These are phyloP conservation scores for Cadophora sp. DNA, from an alignment of 2,329 filamentous ascomycete genomes.

Conservation along the genomic window DNA sequence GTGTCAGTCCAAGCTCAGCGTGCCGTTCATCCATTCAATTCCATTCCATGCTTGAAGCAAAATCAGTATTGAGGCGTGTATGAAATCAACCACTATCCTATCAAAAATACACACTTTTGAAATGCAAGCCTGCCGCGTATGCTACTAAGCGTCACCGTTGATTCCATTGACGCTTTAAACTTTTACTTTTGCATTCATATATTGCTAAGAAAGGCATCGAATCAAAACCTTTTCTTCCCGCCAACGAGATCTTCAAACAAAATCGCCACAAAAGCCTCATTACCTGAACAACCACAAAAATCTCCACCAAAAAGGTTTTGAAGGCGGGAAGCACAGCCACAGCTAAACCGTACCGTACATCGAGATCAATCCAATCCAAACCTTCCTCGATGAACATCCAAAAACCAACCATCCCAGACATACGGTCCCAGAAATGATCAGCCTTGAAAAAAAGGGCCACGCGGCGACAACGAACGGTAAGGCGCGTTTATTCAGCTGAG, in stretches of 20 bases:
- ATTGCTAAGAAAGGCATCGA: no score
- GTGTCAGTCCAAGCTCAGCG: no score
- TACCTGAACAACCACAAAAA: no score
- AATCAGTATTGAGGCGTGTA: slow-evolving; percentile 5
- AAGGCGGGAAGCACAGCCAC: slow-evolving; percentile 24
- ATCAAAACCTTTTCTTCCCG: not conserved
- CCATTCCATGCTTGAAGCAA: not conserved
- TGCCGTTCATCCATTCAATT: no score
- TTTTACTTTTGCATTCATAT: no score
- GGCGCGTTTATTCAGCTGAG: no score
- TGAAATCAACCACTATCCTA: not conserved
- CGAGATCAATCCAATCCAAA: not conserved
- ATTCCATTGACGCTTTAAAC: slow-evolving; percentile 6
- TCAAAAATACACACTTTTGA: no score
- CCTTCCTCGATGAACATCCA: not conserved
- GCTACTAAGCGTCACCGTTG: no score
- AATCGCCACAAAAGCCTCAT: not conserved
- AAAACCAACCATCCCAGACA: not conserved
- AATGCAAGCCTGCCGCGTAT: not conserved
- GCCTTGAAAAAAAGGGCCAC: slow-evolving; percentile 8
- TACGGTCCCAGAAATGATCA: not conserved
- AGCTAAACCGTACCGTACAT: not conserved
- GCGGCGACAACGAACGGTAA: not conserved
- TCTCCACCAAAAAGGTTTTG: no score
- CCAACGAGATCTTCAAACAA: not conserved